Evolutionary conservation across 805 yeast genomes (phyloP), one percentile per base, ranked within the genome.

Genomic region (Wickerhamomyces silvicola): DNA sequence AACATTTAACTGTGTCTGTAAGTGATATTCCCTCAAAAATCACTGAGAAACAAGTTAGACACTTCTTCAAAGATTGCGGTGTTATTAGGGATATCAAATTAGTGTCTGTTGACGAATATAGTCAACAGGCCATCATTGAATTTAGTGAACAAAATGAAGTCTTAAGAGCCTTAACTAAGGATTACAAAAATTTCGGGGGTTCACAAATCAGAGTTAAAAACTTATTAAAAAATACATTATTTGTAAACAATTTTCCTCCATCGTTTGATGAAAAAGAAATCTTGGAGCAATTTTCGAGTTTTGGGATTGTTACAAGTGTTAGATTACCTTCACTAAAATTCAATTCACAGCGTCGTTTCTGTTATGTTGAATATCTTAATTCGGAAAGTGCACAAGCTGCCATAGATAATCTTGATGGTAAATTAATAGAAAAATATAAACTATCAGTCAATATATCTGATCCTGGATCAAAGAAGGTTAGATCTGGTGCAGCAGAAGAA

Each of bases 231-330:
- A 60, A 72, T 22, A 79, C 86, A 0, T 36, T 84, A 1, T 85
- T 85, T 80, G 75, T 78, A 2, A 72, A 88, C 0, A 84, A 84
- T 46, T 83, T 71, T 45, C 87, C 94, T 0, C 79, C 84, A 2
- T 46, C 57, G 1, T 69, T 52, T 36, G 61, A 65, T 0, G 59
- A 60, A 16, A 54, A 51, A 0, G 57, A 64, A 5, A 31, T 85
- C 0, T 43, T 46, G 11, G 39, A 46, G 0, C 14, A 70, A 9
- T 77, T 83, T 46, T 35, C 48, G 0, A 27, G 52, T 3, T 48
- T 45, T 24, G 76, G 78, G 0, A 39, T 56, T 2, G 48, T 76
- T 4, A 38, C 72, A 2, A 68, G 72, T 31, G 57, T 79, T 1
- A 58, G 94, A 31, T 60, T 82, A 21, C 95, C 95, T 0, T 70